Conservation (phyloP, 805 yeast species). For the Candida succiphila region DNA sequence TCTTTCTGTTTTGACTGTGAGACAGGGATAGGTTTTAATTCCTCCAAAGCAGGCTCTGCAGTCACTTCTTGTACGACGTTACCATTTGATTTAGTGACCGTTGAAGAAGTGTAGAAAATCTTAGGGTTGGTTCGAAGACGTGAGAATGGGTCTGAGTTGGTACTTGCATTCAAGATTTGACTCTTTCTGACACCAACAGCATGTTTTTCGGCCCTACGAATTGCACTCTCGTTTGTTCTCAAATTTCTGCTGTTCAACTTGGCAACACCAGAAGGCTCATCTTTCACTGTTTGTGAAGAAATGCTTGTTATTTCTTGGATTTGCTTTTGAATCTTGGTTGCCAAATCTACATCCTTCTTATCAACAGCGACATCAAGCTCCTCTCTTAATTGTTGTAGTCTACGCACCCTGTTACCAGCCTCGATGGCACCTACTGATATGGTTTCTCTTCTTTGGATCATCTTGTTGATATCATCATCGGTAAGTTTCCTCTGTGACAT, state of each 20-base stretch:
- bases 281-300: slow-evolving; percentile 21
- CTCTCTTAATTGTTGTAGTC: slow-evolving; percentile 61
- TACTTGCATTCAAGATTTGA: slow-evolving; percentile 30
- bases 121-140: slow-evolving; percentile 83
- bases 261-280: slow-evolving; percentile 40
- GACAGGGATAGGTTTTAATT: slow-evolving; percentile 33
- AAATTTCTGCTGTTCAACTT: slow-evolving; percentile 81
- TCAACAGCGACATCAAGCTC: slow-evolving; percentile 69
- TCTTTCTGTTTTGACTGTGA: slow-evolving; percentile 13
- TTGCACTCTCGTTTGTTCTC: slow-evolving; percentile 63
- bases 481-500: slow-evolving; percentile 62
- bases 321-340: slow-evolving; percentile 36
- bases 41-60: slow-evolving; percentile 31
- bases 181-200: slow-evolving; percentile 45
- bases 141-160: slow-evolving; percentile 64
- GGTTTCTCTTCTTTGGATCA: slow-evolving; percentile 63
- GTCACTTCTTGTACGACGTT: slow-evolving; percentile 19
- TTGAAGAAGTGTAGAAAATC: slow-evolving; percentile 53
- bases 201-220: slow-evolving; percentile 70
- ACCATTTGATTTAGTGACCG: slow-evolving; percentile 7
- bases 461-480: slow-evolving; percentile 64
- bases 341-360: slow-evolving; percentile 33
- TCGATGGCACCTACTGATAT: slow-evolving; percentile 42
- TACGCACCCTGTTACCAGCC: slow-evolving; percentile 69
- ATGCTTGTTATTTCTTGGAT: slow-evolving; percentile 27